Evolutionary conservation across 352 stramenopile species (phyloP).

Genomic region (Phytophthora cryptogea): DNA sequence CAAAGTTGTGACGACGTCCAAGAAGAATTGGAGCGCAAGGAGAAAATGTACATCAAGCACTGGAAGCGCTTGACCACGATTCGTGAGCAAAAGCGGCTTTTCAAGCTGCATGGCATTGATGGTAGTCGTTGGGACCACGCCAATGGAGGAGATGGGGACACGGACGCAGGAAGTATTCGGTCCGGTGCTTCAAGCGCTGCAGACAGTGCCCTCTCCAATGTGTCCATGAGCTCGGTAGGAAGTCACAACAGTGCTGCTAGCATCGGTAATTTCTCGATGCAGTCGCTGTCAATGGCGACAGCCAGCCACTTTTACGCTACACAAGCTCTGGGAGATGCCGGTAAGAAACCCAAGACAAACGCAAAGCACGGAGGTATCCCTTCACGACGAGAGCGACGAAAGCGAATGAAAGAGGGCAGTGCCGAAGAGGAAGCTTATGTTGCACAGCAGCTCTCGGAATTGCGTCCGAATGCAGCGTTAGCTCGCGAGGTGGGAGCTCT

Average conservation of each 20-base stretch:
- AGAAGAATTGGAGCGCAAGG: constrained; percentile 52
- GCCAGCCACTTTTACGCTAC: constrained; percentile 77
- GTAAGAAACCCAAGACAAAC: constrained; percentile 43
- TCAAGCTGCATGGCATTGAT: constrained; percentile 79
- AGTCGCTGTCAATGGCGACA: constrained; percentile 57
- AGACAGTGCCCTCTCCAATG: constrained; percentile 64
- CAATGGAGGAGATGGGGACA: constrained; percentile 22
- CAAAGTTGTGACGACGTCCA: constrained; percentile 45
- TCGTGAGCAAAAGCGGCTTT: constrained; percentile 78
- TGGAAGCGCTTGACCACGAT: constrained; percentile 68
- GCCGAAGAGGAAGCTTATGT: constrained; percentile 74
- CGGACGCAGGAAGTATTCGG: constrained; percentile 46
- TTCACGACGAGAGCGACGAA: constrained; percentile 57
- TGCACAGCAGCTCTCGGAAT: constrained; percentile 43
- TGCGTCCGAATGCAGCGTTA: constrained; percentile 45
- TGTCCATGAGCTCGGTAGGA: constrained; percentile 69
- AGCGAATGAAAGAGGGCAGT: constrained; percentile 72
- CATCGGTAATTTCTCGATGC: constrained; percentile 75
- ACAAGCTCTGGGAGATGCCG: constrained; percentile 38
- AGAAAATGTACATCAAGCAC: constrained; percentile 52
- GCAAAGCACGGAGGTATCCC: constrained; percentile 48
- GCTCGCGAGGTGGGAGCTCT: constrained; percentile 41
- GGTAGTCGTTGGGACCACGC: constrained; percentile 52
- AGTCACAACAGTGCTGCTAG: constrained; percentile 76
- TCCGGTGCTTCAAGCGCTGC: constrained; percentile 53